phyloP scores from a whole-genome alignment of 345 rosid species.

The sweet orange (Citrus sinensis) region DVS_A1.0 CM039163.1:13104001-13104500 shows the following conservation, averaged over 20 bases:
- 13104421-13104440: constrained; percentile 44
- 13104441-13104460: constrained; percentile 76
- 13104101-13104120: constrained; percentile 40
- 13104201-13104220: not conserved
- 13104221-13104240: not conserved
- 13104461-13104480: constrained; percentile 87
- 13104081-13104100: constrained; percentile 94
- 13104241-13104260: not conserved
- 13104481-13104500: constrained; percentile 69
- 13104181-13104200: constrained; percentile 27
- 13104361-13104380: not conserved
- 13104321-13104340: not conserved
- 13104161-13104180: constrained; percentile 79
- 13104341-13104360: not conserved
- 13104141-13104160: constrained; percentile 53
- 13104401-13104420: not conserved
- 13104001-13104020: not conserved
- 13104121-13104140: constrained; percentile 82
- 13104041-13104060: too few relatives aligned
- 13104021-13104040: too few relatives aligned
- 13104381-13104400: not conserved
- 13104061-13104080: not conserved
- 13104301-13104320: not conserved
- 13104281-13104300: too few relatives aligned
- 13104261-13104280: not conserved